Conservation (phyloP, 2,329 filamentous ascomycete genomes). For the Rhinocladiella similis region DNA sequence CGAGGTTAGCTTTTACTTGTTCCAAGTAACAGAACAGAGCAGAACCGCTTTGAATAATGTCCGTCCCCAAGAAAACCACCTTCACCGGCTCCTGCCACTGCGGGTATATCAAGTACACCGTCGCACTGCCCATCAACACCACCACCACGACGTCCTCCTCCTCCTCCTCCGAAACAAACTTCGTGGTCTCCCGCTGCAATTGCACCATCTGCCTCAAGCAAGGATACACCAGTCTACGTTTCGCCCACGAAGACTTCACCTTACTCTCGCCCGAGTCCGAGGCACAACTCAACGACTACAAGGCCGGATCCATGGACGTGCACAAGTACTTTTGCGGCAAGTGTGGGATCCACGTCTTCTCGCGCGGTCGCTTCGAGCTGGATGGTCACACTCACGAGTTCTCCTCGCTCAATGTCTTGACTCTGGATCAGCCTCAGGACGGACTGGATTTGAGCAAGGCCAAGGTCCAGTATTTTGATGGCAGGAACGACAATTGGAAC, state of each 20-base stretch:
- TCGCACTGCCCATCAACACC: conserved; percentile 32
- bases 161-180: too few species aligned
- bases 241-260: conserved; percentile 19
- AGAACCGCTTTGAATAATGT: too few species aligned
- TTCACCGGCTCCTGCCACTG: conserved; percentile 57
- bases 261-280: conserved; percentile 20
- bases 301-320: conserved; percentile 3
- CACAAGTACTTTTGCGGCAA: conserved; percentile 28
- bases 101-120: conserved; percentile 54
- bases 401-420: conserved; percentile 23
- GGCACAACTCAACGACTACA: conserved; percentile 22
- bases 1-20: too few species aligned
- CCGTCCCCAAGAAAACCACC: conserved; percentile 21
- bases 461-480: conserved; percentile 22
- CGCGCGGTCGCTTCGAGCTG: conserved; percentile 13
- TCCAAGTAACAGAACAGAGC: too few species aligned
- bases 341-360: conserved; percentile 22
- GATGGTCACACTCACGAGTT: conserved; percentile 13
- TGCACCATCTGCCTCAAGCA: conserved; percentile 29
- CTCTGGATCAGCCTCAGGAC: conserved; percentile 29
- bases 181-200: conserved; percentile 24
- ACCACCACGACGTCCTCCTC: too few species aligned
- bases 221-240: conserved; percentile 14
- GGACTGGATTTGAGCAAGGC: conserved; percentile 25
- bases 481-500: conserved; percentile 19